Evolutionary conservation across 192 early-diverging fungal genomes (phyloP), one percentile per base, ranked within the genome.

Genomic region (Podila clonocystis): DNA sequence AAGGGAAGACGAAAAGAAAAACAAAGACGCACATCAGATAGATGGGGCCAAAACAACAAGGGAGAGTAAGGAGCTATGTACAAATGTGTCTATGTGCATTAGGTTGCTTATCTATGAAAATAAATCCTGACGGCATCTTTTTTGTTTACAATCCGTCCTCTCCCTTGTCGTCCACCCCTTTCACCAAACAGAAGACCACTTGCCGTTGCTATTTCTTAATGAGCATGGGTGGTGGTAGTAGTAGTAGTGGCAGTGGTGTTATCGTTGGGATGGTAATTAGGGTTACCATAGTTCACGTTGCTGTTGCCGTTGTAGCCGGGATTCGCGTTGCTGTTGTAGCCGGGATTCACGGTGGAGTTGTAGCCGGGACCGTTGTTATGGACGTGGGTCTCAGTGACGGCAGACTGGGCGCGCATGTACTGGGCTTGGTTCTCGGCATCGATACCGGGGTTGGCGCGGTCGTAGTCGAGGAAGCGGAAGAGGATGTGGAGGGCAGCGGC

Each of bases 341-440:
- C 58, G 20, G 63, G 28, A 58, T 28, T n/a, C 1, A 60, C 50
- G 20, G 49, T 28, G 34, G 48, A 13, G n/a, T 15, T 26, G 31
- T 33, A 41, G 36, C 36, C 36, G 36, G 36, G 22, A 52, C 50
- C 50, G 22, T 11, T n/a, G 50, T 52, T 52, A 19, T 52, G 6
- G 11, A 8, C 52, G 12, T 55, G 19, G 52, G 52, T 22, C 52
- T 55, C 70, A 2, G 67, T 61, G n/a, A 66, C 29, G 36, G 74
- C 67, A 38, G 62, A 38, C 45, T 69, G 62, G 62, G 74, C 74
- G 15, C 74, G 74, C 62, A 31, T 19, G 57, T 60, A 69, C 67
- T 75, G 74, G 29, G 66, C 68, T n/a, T 72, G 57, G 65, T 72
- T 78, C 75, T 78, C 75, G 38, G 76, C 70, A 68, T 79, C 76